These are phyloP conservation scores for Rutidosis leptorrhynchoides DNA, from an alignment of 129 eudicot species.

Conservation along the genomic window DNA sequence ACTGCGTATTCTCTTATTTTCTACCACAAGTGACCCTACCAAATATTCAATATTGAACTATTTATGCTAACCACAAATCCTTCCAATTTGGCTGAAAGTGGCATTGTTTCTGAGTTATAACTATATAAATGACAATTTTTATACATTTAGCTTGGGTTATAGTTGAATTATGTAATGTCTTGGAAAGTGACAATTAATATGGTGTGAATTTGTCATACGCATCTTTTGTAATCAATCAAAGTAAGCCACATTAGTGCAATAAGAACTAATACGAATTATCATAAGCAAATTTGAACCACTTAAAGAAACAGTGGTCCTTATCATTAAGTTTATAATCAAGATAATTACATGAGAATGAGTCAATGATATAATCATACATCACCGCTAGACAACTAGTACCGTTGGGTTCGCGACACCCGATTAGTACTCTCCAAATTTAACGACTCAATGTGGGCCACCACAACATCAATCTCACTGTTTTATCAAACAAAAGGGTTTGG, in stretches of 20 bases:
- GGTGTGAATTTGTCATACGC: not conserved
- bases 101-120: not conserved
- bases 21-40: not conserved
- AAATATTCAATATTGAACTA: not conserved
- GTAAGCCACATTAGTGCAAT: not conserved
- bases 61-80: not conserved
- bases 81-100: not conserved
- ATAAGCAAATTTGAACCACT: not conserved
- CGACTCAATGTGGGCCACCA: constrained; percentile 28
- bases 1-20: not conserved
- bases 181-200: too few relatives aligned
- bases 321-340: not conserved
- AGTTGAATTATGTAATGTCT: too few relatives aligned
- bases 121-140: not conserved
- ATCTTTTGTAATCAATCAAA: not conserved
- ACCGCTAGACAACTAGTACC: not conserved
- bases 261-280: not conserved
- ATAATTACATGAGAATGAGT: not conserved
- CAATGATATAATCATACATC: not conserved
- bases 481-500: constrained; percentile 34
- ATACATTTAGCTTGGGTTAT: not conserved
- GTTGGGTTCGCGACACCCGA: constrained; percentile 10
- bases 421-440: not conserved
- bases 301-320: not conserved
- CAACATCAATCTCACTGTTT: constrained; percentile 15